Evolutionary conservation across 169 alveolate species (phyloP), one percentile per base, ranked within the genome.

Genomic region (Eimeria tenella): DNA sequence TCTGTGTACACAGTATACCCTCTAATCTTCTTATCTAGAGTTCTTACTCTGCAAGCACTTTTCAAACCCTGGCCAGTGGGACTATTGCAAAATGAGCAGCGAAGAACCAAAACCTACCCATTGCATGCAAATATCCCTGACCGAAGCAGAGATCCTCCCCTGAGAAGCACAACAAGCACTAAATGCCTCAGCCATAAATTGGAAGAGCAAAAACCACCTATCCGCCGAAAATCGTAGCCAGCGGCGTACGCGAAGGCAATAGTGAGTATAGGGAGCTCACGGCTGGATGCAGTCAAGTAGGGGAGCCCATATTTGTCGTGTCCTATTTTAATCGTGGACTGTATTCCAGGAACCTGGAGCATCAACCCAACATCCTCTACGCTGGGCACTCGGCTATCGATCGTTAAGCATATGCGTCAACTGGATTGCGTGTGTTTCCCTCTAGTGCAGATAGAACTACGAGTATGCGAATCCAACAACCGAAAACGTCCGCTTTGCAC

Each of bases 91-190:
- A 31, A 31, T 31, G 42, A 31, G 2, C 42, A 31, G 42, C 42
- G 42, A 31, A 31, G 42, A 31, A 31, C 42, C 42, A 31, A 49
- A n/a, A 50, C 60, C 4, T 62, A 75, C 86, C 86, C 8, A 23
- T 50, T 19, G 86, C 86, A 50, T 75, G 86, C 60, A 75, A 62
- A 62, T 75, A 75, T 8, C 86, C 86, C 50, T 75, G 86, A 13
- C 86, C 86, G 50, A 75, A 75, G 53, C 86, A 75, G 63, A 75
- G 65, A 31, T 75, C 86, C 13, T 75, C 86, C 68, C 86, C 86
- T 75, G 49, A 49, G 42, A 49, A 19, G 50, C 65, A 75, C 23
- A 75, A 6, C 65, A 52, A 5, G 2, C 11, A 10, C 68, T 13
- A 31, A 31, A 0, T 31, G 42, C 42, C 42, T 31, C 42, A 31